Conservation (phyloP, 1,284 basidiomycete species). For the Waitea zeae region DNA sequence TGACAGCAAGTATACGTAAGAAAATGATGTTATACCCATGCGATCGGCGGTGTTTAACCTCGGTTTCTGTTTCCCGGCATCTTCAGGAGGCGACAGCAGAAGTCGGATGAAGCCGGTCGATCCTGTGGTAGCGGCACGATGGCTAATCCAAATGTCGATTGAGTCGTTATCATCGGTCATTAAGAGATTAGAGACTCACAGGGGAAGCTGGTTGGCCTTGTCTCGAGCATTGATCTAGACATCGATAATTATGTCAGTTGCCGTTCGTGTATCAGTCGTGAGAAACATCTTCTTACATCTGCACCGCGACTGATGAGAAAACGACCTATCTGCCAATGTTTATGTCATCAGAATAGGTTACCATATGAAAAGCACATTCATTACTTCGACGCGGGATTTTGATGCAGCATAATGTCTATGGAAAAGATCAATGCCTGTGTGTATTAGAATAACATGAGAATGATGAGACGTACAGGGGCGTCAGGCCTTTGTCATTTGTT, state of each 20-base stretch:
- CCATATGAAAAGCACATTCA: no score
- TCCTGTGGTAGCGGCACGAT: conserved; percentile 89
- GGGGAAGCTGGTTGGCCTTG: conserved; percentile 75
- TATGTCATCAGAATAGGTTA: no score
- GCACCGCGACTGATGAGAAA: conserved; percentile 74
- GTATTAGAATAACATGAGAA: conserved; percentile 1
- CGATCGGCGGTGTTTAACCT: conserved; percentile 78
- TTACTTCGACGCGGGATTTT: conserved; percentile 77
- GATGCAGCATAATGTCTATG: conserved; percentile 87
- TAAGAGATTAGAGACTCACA: conserved; percentile 33
- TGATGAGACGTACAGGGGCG: conserved; percentile 52
- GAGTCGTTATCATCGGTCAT: conserved; percentile 7
- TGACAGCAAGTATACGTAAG: conserved; percentile 3
- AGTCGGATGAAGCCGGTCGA: conserved; percentile 75
- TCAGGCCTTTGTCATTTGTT: conserved; percentile 75
- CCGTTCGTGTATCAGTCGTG: no score
- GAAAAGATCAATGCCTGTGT: conserved; percentile 4
- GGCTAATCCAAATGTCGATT: conserved; percentile 33
- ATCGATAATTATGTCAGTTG: no score
- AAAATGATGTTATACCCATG: conserved; percentile 34
- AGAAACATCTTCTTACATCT: conserved; percentile 67
- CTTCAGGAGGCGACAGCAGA: conserved; percentile 55
- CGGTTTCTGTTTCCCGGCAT: conserved; percentile 46
- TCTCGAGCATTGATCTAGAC: conserved; percentile 86
- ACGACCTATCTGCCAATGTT: conserved; percentile 61